These are phyloP conservation scores for Penicillium argentinense DNA, from an alignment of 495 filamentous ascomycete species.

Conservation along the genomic window DNA sequence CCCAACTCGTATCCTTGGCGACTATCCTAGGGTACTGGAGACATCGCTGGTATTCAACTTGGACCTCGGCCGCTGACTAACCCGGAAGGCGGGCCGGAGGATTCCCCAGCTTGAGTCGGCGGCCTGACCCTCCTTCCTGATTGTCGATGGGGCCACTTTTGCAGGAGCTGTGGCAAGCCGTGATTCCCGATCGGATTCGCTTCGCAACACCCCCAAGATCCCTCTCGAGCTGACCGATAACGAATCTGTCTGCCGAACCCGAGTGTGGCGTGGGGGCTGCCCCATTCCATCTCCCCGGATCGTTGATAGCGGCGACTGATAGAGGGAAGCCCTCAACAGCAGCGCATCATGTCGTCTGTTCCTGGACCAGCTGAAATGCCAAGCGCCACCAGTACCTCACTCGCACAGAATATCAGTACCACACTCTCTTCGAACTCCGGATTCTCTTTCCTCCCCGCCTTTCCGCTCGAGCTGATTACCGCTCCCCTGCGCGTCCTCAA, in stretches of 20 bases:
- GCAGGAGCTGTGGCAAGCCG: conserved; percentile 17
- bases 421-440: conserved; percentile 21
- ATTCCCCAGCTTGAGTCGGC: not conserved
- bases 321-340: conserved; percentile 4
- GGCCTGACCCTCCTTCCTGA: no score
- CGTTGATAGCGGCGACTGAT: conserved; percentile 18
- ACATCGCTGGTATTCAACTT: no score
- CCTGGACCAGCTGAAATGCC: conserved; percentile 17
- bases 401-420: conserved; percentile 12
- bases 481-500: conserved; percentile 40
- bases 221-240: no score
- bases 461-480: conserved; percentile 33
- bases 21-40: no score
- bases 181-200: not conserved
- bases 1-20: no score
- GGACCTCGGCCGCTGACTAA: conserved; percentile 9
- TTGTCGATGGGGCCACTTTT: no score
- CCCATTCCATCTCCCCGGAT: conserved; percentile 24
- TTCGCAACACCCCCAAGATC: no score
- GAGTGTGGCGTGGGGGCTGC: conserved; percentile 11
- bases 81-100: conserved; percentile 1
- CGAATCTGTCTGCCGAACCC: not conserved
- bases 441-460: conserved; percentile 30
- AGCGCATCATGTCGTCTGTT: conserved; percentile 23
- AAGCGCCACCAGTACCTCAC: conserved; percentile 17